These are phyloP conservation scores for Neopestalotiopsis sp. DNA, from an alignment of 2,329 filamentous ascomycete genomes.

Conservation along the genomic window DNA sequence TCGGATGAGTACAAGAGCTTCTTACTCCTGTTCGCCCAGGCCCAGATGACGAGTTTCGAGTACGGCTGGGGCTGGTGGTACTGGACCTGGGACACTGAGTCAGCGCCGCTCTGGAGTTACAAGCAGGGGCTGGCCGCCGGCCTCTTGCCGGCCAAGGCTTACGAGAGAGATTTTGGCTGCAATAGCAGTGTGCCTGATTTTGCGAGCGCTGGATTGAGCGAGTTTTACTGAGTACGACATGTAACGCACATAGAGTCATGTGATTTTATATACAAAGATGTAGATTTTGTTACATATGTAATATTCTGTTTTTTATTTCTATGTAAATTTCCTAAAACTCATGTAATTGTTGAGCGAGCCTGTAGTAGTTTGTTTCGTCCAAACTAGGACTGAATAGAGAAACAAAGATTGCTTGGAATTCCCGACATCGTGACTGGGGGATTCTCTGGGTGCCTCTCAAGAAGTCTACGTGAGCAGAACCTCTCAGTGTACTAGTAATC, in stretches of 20 bases:
- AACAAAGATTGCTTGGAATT: too few relatives aligned
- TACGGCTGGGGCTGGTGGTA: slow-evolving; percentile 98
- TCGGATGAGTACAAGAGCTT: slow-evolving; percentile 80
- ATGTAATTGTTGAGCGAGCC: too few relatives aligned
- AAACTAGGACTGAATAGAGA: too few relatives aligned
- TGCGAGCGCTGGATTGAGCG: slow-evolving; percentile 46
- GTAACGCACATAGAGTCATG: neutral
- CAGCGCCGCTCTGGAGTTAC: slow-evolving; percentile 89
- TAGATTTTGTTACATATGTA: neutral
- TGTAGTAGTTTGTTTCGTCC: too few relatives aligned
- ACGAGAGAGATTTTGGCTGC: slow-evolving; percentile 73
- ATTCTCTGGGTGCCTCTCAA: too few relatives aligned
- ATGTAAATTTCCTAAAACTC: neutral
- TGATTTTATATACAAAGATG: neutral
- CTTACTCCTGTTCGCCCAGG: slow-evolving; percentile 87
- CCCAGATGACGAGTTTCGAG: slow-evolving; percentile 95
- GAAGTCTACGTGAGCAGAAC: too few relatives aligned
- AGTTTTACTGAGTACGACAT: slow-evolving; percentile 37
- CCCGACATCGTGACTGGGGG: too few relatives aligned
- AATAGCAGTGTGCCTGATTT: slow-evolving; percentile 61
- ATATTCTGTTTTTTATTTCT: neutral
- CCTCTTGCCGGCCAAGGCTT: slow-evolving; percentile 79
- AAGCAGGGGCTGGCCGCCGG: slow-evolving; percentile 77
- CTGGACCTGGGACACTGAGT: slow-evolving; percentile 97
- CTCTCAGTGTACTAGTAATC: too few relatives aligned